phyloP scores from a whole-genome alignment of 1,284 basidiomycete genomes.

The Cerioporus squamosus region DNA sequence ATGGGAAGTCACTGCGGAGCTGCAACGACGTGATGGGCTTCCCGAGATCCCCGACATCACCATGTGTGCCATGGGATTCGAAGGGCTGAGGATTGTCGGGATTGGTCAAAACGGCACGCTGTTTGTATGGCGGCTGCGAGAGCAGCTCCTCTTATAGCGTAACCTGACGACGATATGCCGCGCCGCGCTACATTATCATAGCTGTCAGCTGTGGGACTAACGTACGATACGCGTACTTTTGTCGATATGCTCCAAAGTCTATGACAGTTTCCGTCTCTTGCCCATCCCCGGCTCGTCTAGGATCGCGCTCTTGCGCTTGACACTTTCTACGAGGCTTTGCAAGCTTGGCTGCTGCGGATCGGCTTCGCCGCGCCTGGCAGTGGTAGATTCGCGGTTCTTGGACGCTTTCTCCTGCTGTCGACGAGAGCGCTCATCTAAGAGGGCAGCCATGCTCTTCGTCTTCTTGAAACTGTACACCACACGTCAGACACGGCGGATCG shows the following conservation, averaged over 20 bases:
- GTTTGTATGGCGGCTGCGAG: constrained; percentile 29
- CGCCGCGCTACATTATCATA: too few species aligned
- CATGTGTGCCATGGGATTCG: constrained; percentile 30
- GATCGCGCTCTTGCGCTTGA: constrained; percentile 75
- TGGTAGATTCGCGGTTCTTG: constrained; percentile 20
- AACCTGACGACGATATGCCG: background rate
- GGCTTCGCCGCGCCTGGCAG: constrained; percentile 8
- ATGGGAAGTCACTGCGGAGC: constrained; percentile 19
- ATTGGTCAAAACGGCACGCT: constrained; percentile 29
- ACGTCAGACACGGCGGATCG: constrained; percentile 8
- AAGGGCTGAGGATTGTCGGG: constrained; percentile 28
- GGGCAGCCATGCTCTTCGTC: constrained; percentile 84
- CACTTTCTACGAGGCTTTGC: constrained; percentile 76
- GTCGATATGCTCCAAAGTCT: background rate
- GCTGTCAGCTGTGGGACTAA: too few species aligned
- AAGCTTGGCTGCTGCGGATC: constrained; percentile 49
- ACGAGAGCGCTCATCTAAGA: constrained; percentile 75
- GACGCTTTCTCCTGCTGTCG: constrained; percentile 51
- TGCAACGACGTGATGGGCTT: background rate
- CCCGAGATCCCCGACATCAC: constrained; percentile 19
- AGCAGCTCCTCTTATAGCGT: background rate
- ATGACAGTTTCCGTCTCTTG: constrained; percentile 59
- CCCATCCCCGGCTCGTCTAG: constrained; percentile 40
- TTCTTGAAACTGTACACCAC: constrained; percentile 74
- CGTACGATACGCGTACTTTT: constrained; percentile 8